A percentile compares a stretch with the other conserved stretches of the same genome.
phyloP scores from a whole-genome alignment of 495 filamentous ascomycete species.

The Tetracladium setigerum region DNA sequence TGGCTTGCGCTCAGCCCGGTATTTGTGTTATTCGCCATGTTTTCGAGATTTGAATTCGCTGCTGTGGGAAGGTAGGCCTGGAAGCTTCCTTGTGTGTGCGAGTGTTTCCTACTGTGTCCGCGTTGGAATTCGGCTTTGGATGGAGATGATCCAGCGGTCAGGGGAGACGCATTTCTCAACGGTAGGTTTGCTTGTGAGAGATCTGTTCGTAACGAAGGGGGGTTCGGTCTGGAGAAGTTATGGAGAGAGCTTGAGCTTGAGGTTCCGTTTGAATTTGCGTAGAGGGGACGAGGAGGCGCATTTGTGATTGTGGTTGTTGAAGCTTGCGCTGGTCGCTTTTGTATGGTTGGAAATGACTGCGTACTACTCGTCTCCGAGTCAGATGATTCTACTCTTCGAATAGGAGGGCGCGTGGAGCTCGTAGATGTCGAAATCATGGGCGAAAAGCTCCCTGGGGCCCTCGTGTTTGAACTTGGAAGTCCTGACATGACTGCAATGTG shows the following conservation, averaged over 20 bases:
- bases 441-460: slow-evolving; percentile 49
- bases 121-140: slow-evolving; percentile 8
- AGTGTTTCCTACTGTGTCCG: slow-evolving; percentile 44
- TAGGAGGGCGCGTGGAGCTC: slow-evolving; percentile 27
- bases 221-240: slow-evolving; percentile 45
- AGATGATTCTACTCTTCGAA: slow-evolving; percentile 37
- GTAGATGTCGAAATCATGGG: slow-evolving; percentile 35
- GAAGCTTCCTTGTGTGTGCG: slow-evolving; percentile 80
- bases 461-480: background rate
- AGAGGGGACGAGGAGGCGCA: slow-evolving; percentile 9
- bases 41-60: slow-evolving; percentile 37
- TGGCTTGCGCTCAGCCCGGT: slow-evolving; percentile 61
- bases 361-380: slow-evolving; percentile 25
- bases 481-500: too few species aligned
- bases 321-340: background rate
- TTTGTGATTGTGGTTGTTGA: slow-evolving; percentile 1
- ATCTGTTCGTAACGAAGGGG: background rate
- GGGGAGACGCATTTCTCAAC: slow-evolving; percentile 16
- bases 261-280: slow-evolving; percentile 10
- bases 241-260: slow-evolving; percentile 30
- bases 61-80: slow-evolving; percentile 77
- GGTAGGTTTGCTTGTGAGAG: slow-evolving; percentile 8
- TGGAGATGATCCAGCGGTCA: slow-evolving; percentile 1
- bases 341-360: slow-evolving; percentile 4
- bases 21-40: slow-evolving; percentile 29